phyloP scores from a whole-genome alignment of 805 yeast genomes.

The Torulaspora gathmanii region DNA sequence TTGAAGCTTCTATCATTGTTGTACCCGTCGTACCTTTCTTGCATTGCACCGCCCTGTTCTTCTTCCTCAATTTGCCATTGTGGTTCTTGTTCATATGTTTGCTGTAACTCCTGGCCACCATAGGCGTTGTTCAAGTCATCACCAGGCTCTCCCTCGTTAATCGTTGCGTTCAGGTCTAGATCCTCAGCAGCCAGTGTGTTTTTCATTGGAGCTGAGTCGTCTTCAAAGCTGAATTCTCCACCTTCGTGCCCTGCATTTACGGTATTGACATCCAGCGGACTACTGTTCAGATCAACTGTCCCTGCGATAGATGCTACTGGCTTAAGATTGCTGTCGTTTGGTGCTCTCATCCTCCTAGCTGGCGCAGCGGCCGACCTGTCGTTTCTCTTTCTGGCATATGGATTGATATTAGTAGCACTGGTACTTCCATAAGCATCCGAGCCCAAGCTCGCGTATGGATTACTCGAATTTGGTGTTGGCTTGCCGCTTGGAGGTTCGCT shows the following conservation, averaged over 20 bases:
- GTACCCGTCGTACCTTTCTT: constrained; percentile 69
- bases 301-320: constrained; percentile 7
- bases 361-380: constrained; percentile 1
- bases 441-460: constrained; percentile 10
- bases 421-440: constrained; percentile 9
- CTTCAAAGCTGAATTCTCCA: constrained; percentile 28
- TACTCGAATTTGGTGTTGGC: not conserved
- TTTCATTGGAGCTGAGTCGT: constrained; percentile 6
- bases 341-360: constrained; percentile 6
- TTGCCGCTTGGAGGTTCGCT: not conserved
- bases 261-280: constrained; percentile 9
- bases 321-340: constrained; percentile 1
- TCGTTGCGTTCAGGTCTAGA: constrained; percentile 29
- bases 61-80: constrained; percentile 29
- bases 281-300: constrained; percentile 10
- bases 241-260: constrained; percentile 10
- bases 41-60: constrained; percentile 8
- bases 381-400: constrained; percentile 11
- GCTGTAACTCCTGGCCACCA: constrained; percentile 21
- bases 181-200: constrained; percentile 30
- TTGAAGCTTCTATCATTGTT: constrained; percentile 43
- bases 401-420: constrained; percentile 4
- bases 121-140: constrained; percentile 34
- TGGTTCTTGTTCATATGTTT: constrained; percentile 25
- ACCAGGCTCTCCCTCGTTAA: constrained; percentile 19